Conservation (phyloP, 2,329 filamentous ascomycete genomes). For the Zymoseptoria ardabiliae region DNA sequence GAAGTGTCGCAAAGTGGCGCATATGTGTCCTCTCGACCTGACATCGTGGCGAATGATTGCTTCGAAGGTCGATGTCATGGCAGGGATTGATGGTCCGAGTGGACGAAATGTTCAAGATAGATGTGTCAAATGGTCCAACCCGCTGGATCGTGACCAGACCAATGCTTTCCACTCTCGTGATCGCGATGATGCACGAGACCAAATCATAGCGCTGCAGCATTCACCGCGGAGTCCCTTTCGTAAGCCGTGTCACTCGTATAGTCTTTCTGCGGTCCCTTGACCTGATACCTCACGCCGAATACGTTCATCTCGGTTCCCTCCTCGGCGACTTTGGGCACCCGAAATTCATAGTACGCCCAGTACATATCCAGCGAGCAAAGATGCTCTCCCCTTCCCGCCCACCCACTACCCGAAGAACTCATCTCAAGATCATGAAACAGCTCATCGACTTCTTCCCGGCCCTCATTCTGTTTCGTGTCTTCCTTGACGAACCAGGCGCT, state of each 20-base stretch:
- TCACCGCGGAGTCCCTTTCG: constrained; percentile 10
- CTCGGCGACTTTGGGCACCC: constrained; percentile 24
- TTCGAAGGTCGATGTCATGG: constrained; percentile 18
- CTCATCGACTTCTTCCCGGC: constrained; percentile 52
- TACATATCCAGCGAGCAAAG: constrained; percentile 67
- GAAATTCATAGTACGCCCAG: constrained; percentile 62
- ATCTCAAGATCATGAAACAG: constrained; percentile 71
- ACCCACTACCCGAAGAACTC: constrained; percentile 35
- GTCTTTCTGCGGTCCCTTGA: constrained; percentile 33
- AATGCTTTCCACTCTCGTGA: background rate
- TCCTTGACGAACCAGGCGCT: constrained; percentile 70
- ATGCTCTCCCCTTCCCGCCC: constrained; percentile 60
- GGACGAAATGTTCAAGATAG: background rate
- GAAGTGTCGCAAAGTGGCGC: constrained; percentile 7
- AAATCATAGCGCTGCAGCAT: background rate
- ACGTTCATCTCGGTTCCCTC: constrained; percentile 22
- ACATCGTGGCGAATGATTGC: constrained; percentile 10
- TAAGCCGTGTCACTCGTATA: constrained; percentile 34
- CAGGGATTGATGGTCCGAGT: background rate
- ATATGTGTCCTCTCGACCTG: constrained; percentile 3
- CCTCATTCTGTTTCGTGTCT: constrained; percentile 44
- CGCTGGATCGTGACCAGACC: background rate
- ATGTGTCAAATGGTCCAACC: no score
- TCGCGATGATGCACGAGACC: background rate
- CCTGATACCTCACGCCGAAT: constrained; percentile 32